Conservation (phyloP, 2,329 filamentous ascomycete species). For the Penicillium sp. region DNA sequence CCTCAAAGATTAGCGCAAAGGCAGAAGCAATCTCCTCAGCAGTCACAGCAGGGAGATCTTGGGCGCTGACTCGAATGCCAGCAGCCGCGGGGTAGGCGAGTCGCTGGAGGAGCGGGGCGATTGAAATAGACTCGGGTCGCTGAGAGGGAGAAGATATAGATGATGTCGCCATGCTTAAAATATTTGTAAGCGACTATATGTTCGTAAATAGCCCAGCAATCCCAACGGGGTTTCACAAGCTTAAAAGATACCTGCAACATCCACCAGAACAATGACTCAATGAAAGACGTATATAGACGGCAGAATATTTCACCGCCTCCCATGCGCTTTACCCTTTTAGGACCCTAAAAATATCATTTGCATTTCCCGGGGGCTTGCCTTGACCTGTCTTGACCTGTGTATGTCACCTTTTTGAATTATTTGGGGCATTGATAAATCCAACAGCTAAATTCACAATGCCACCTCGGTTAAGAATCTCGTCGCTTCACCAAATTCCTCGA, state of each 20-base stretch:
- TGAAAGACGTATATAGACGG: conserved; percentile 5
- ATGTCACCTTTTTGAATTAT: conserved; percentile 2
- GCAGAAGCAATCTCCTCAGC: conserved; percentile 81
- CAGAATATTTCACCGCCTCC: conserved; percentile 14
- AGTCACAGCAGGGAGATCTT: conserved; percentile 73
- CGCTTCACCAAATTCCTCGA: conserved; percentile 30
- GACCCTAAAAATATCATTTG: conserved; percentile 21
- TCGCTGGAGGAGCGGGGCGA: conserved; percentile 41
- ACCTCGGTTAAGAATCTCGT: conserved; percentile 43
- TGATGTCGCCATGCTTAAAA: neutral
- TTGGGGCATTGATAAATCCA: conserved; percentile 2
- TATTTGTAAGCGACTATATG: neutral
- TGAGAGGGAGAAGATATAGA: conserved; percentile 21
- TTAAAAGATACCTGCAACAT: neutral
- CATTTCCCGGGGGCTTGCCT: conserved; percentile 8
- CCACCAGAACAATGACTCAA: conserved; percentile 11
- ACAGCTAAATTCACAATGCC: conserved; percentile 39
- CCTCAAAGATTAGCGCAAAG: conserved; percentile 82
- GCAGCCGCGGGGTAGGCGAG: conserved; percentile 40
- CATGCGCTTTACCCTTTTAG: conserved; percentile 11
- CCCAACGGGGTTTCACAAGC: neutral
- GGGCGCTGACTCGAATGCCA: conserved; percentile 53
- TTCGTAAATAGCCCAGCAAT: neutral
- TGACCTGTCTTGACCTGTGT: conserved; percentile 1
- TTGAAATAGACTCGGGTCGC: conserved; percentile 35